phyloP scores from a whole-genome alignment of 169 alveolate species.

The Toxoplasma gondii region DNA sequence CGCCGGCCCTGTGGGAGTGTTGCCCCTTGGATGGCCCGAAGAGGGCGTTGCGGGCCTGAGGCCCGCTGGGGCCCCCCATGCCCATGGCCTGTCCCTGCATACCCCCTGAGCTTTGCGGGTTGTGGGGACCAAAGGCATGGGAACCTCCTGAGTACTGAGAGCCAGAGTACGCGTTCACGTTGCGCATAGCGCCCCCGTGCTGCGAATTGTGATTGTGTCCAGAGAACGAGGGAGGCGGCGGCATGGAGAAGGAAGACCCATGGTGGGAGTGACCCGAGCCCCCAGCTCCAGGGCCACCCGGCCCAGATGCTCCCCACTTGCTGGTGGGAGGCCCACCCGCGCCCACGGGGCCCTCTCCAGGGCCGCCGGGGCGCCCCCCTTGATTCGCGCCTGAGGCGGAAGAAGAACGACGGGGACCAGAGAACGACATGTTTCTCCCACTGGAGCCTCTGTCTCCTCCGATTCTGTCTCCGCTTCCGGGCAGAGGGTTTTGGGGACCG shows the following conservation, averaged over 20 bases:
- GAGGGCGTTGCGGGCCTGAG: conserved; percentile 25
- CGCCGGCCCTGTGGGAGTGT: not conserved
- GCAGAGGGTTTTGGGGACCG: too few species aligned
- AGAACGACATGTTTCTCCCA: too few species aligned
- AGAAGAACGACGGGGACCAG: too few species aligned
- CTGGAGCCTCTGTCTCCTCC: too few species aligned
- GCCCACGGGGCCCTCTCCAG: too few species aligned
- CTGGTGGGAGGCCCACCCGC: too few species aligned
- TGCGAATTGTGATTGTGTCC: not conserved
- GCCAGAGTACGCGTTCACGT: not conserved
- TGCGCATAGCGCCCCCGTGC: not conserved
- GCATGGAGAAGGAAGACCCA: not conserved
- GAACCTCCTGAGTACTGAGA: too few species aligned
- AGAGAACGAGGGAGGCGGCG: not conserved
- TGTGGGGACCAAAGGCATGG: not conserved
- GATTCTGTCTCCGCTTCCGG: too few species aligned
- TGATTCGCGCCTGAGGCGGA: too few species aligned
- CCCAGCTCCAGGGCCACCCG: too few species aligned
- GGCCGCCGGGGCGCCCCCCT: too few species aligned
- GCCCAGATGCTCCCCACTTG: too few species aligned
- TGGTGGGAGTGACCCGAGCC: not conserved
- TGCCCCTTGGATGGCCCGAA: not conserved
- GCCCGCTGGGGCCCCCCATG: not conserved
- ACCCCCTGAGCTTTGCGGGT: not conserved
- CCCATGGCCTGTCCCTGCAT: not conserved